Evolutionary conservation across 768 basidiomycete genomes (phyloP), one percentile per base, ranked within the genome.

Genomic region (Lactarius vividus): DNA sequence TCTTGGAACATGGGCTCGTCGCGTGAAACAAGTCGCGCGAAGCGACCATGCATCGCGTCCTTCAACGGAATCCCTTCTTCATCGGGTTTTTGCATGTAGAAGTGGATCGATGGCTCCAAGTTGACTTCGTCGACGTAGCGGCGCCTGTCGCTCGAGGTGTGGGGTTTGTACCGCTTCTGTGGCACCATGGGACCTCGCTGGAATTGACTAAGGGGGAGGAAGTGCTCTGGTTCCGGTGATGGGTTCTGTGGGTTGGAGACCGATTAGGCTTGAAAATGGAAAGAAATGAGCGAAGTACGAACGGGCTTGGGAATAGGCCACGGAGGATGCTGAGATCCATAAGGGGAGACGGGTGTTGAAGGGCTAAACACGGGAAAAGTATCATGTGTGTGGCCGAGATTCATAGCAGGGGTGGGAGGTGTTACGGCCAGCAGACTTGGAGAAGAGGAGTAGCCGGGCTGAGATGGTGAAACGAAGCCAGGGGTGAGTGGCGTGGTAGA

Each of bases 61-160:
- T 77, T 76, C 57, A 91, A 79, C 3, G 81, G 76, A 64, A 92
- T 84, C 16, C 91, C 90, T 65, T 79, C 83, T 68, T 85, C 85
- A 1, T 75, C 73, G 7, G 87, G 83, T 60, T 79, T 75, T 28
- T 83, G 78, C 65, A 80, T 80, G 73, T 75, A 79, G 73, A 92
- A 92, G 70, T 83, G 82, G 67, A 92, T 85, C 1, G 89, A 88
- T 4, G 74, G 73, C 70, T 88, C 85, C 55, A 92, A 79, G 1
- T 80, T 72, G 46, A 88, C 85, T 59, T 91, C 87, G 63, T 85
- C 86, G 29, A 92, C 89, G 69, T 92, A 92, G 26, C 91, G 86
- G 44, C 85, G 85, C 42, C 84, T 82, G 74, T 92, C 90, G 65
- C 88, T 89, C 61, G 85, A 86, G 3, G 91, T 91, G 72, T 89